Base-by-base conservation (phyloP, 2,329 filamentous ascomycete genomes). In the Botrytis sinoallii region DNA sequence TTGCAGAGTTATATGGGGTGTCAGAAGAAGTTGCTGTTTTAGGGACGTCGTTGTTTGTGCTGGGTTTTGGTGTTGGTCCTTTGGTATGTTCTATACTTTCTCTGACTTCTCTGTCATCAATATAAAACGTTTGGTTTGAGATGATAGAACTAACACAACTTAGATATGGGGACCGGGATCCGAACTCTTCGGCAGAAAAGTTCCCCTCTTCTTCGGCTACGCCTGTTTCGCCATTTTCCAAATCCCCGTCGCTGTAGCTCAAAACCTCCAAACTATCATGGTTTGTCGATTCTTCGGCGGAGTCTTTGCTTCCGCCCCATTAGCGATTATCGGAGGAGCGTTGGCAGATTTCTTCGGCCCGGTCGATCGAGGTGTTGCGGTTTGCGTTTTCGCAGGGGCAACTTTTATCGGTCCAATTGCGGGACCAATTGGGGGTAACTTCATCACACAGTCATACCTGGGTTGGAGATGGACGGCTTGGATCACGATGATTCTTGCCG, bases 51-150 rank as follows among this genome's bases (percentile, higher is more conserved):
- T 85, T 93, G 69, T 93, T 90, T 83, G 90, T 93, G 22, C 82
- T 93, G 14, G 90, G 90, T 52, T 91, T 93, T 65, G 92, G 90
- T 1, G 88, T 91, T 72, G 92, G 92, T 0, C 92, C 92, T 2
- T 87, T 89, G 0, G 84, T 94, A 38, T 38, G 78, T 71, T 46
- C 32, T 83, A 16, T 65, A 10, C 46, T 60, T 25, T 59, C 44
- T 12, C 5, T 63, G 60, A 42, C 38, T 72, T 10, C 46, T 74
- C 20, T 32, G 29, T 10, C 52, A 57, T n/a, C 32, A 48, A 69
- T 18, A 42, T 40, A 5, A 18, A 46, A 29, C 2, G 16, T 2
- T 42, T 42, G 29, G 12, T 22, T 29, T 6, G 20, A 29, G 7
- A 38, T 59, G 32, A 60, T 10, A 8, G 2, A 55, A 29, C 46